Evolutionary conservation across 2,329 filamentous ascomycete genomes (phyloP), one percentile per base, ranked within the genome.

Genomic region (Allantophomopsis lycopodina): DNA sequence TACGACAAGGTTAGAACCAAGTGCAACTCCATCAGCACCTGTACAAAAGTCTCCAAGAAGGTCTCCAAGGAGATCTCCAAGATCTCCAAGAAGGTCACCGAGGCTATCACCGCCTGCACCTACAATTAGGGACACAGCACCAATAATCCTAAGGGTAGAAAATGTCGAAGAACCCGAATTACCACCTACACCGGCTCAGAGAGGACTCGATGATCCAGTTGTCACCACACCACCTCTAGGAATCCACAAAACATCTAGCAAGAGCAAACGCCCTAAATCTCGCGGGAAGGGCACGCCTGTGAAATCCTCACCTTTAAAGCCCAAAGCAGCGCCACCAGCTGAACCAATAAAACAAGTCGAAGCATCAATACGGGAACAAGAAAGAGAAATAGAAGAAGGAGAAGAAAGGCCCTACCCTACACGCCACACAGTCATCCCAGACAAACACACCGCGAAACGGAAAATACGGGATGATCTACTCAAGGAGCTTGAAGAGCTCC

Each of bases 191-290:
- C 68, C 69, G 1, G 63, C 64, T 21, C 62, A 68, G 36, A 60
- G 59, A 31, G 65, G 64, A 3, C 56, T 67, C 11, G 58, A 60
- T 2, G 73, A 78, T 42, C 64, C 68, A 10, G 60, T 71, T 1
- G 62, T 73, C 20, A 69, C 65, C 34, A 70, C 69, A 3, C 71
- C 71, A 7, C 71, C 73, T 1, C 54, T 60, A 15, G 76, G 75
- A 1, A 79, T 79, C 20, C 74, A 78, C 43, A 67, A 68, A 38
- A 75, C 71, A 12, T 72, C 74, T 0, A 71, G 69, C 16, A 70
- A 64, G 42, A 59, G 61, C 23, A 60, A 28, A 8, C 23, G 23
- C 8, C 23, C 23, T 10, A 28, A 28, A 41, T 44, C 40, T 37
- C 40, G 50, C 14, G 42, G 21, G 11, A 40, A 18, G 17, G 44